Evolutionary conservation across 495 filamentous ascomycete species (phyloP), one percentile per base, ranked within the genome.

Genomic region (Evernia prunastri): DNA sequence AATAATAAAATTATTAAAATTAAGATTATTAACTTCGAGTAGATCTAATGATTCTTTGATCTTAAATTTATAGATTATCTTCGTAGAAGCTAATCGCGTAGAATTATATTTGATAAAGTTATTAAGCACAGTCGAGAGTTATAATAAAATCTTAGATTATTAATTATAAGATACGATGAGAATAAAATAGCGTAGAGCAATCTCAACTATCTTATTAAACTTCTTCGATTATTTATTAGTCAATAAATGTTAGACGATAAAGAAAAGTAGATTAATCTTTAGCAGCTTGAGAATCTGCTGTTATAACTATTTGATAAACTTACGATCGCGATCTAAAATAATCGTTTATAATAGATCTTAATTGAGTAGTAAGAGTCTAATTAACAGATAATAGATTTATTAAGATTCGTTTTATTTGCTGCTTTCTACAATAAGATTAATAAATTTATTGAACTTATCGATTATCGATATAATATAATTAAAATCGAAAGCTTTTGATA

Each of bases 261-360:
- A 63, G 4, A 20, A 57, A 29, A 63, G 7, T 15, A 63, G 1
- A 25, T 58, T 35, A 3, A 51, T 15, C 3, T 33, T 31, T 35
- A 39, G n/a, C 3, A 20, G 18, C 20, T 63, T 33, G 5, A 57
- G n/a, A n/a, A 56, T 43, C 10, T 29, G 11, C 40, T 45, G 25
- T 31, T 57, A 56, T 20, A 63, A 29, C 15, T 58, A 9, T 29
- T 33, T 20, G 12, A 57, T 7, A 17, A 63, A 57, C 8, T 47
- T 58, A 29, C 18, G 40, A 56, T 57, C 17, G 5, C 31, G 13
- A 37, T 56, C 18, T 7, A 27, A 40, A 47, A 18, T 33, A 35
- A 25, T n/a, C 25, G 13, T 58, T 56, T 35, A 57, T 42, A 49
- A 61, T 33, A 49, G 6, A 29, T 3, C 5, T 62, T n/a, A 62